Base-by-base conservation (phyloP, 345 rosid species). In the Fremontodendron californicum region DNA sequence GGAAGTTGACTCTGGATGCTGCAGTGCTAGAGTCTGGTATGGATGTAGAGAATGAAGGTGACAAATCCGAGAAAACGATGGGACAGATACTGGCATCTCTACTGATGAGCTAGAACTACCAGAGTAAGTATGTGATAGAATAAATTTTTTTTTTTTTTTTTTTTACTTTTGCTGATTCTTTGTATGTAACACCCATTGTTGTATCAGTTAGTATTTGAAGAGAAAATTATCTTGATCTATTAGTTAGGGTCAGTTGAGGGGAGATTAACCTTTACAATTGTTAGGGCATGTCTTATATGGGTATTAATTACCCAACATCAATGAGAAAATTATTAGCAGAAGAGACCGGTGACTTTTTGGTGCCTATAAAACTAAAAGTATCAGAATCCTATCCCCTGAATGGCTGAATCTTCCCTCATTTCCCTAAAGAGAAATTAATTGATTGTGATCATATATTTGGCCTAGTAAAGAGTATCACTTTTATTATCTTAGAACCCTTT, bases 1-100 rank as follows among this genome's bases (percentile, higher is more conserved):
- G 97, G 78, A 96, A 96, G 82, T 89, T 92, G 48, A 84, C 82
- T 27, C 84, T 96, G 79, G 98, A 91, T 84, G 97, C 98, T 76
- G 97, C 99, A 1, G 95, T 96, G 69, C 90, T 96, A 0, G 95
- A 94, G 83, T 86, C 95, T 0, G 97, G 92, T 21, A 65, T 91
- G 39, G 89, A 83, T 78, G 84, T 91, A 69, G 90, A 87, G 49
- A 80, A 91, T 33, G 87, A 85, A 60, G 89, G 91, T 31, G 87
- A 85, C 66, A 78, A 85, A 10, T 62, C 90, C 5, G 94, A 93
- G 86, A 92, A 85, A 88, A 94, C 95, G 0, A 92, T 92, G 97
- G 97, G 98, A 77, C 93, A 96, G 85, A 94, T 92, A 82, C 84
- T 96, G 18, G 87, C 97, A 35, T 88, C 97, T 7, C 90, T 96